phyloP scores from a whole-genome alignment of 2,329 filamentous ascomycete genomes.

The Chaetomium sp. region DNA sequence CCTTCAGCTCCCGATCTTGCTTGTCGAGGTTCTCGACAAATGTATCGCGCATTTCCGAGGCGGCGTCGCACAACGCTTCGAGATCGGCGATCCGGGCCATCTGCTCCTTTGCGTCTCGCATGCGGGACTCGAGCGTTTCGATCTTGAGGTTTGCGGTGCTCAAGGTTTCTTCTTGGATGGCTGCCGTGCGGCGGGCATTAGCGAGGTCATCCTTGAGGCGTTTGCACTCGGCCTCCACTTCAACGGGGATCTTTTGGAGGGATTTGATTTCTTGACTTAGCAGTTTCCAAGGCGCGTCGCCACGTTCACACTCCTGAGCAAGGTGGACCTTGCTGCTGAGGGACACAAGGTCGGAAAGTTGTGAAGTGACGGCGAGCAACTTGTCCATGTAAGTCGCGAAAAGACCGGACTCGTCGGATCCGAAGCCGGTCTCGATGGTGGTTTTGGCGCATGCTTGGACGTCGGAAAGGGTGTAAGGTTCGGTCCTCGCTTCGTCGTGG shows the following conservation, averaged over 20 bases:
- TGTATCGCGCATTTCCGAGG: constrained; percentile 43
- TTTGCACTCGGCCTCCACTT: constrained; percentile 78
- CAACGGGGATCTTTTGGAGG: constrained; percentile 72
- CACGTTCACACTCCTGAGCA: constrained; percentile 72
- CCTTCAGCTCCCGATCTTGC: constrained; percentile 60
- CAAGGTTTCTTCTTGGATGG: constrained; percentile 71
- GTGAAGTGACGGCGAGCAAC: constrained; percentile 56
- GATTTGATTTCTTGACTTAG: constrained; percentile 74
- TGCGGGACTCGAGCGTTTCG: constrained; percentile 81
- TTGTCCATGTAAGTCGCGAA: constrained; percentile 63
- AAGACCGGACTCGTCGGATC: constrained; percentile 57
- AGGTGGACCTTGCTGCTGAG: constrained; percentile 65
- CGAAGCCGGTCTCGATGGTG: constrained; percentile 46
- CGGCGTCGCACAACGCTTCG: constrained; percentile 51
- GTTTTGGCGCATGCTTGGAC: constrained; percentile 57
- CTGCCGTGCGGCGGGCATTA: constrained; percentile 65
- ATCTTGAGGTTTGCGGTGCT: constrained; percentile 89
- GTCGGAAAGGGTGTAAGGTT: constrained; percentile 61
- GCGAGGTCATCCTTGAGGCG: constrained; percentile 73
- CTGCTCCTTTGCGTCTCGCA: constrained; percentile 77
- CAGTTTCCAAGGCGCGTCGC: constrained; percentile 72
- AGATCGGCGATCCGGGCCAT: constrained; percentile 61
- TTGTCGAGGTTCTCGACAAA: constrained; percentile 60
- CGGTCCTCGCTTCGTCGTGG: constrained; percentile 63
- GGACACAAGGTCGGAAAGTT: constrained; percentile 63